Percentiles rank a stretch among this genome's conserved stretches.
Evolutionary conservation across 2,329 filamentous ascomycete species (phyloP).

Genomic region (Endoconidiophora polonica): DNA sequence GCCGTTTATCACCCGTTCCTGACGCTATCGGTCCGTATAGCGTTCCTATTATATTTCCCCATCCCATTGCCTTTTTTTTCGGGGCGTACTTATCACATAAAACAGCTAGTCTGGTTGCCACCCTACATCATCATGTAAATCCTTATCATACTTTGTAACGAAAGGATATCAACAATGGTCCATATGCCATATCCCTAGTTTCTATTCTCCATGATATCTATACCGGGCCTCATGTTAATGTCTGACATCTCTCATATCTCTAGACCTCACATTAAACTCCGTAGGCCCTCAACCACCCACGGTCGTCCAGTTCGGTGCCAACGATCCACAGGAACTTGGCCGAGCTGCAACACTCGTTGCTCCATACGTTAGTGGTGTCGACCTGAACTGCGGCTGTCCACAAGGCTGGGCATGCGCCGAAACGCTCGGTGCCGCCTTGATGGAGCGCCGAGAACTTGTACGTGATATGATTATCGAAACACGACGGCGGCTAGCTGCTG

Average conservation of each 20-base stretch:
- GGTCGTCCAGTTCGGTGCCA: constrained; percentile 52
- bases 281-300: constrained; percentile 36
- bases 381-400: constrained; percentile 58
- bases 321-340: constrained; percentile 41
- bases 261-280: constrained; percentile 46
- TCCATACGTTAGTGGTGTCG: constrained; percentile 46
- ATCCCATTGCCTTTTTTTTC: neutral
- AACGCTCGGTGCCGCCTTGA: constrained; percentile 50
- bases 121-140: no score
- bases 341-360: constrained; percentile 45
- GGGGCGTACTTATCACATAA: no score
- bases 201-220: neutral
- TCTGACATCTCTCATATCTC: neutral
- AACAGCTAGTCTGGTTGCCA: no score
- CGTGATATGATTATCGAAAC: constrained; percentile 46
- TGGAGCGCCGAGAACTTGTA: constrained; percentile 48
- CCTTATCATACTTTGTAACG: no score
- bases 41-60: neutral
- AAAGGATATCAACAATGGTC: no score
- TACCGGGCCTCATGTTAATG: neutral
- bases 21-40: neutral
- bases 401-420: constrained; percentile 57
- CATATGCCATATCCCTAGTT: no score
- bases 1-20: neutral
- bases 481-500: constrained; percentile 30